Evolutionary conservation across 2,329 filamentous ascomycete genomes (phyloP).

Genomic region (Pyrenochaeta sp.): DNA sequence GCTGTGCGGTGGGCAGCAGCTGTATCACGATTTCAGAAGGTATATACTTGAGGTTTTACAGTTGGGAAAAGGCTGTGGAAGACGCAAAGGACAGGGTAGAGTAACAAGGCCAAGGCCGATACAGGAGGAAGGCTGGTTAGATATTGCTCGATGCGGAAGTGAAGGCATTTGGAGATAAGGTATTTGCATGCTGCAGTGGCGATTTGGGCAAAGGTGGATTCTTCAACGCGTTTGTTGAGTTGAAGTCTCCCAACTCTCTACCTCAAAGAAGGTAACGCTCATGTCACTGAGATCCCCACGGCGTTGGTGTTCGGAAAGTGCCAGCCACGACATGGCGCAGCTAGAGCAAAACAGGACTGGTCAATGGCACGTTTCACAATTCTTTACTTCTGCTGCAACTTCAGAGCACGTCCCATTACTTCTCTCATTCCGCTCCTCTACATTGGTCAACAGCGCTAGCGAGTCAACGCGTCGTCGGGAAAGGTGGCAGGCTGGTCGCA

Average conservation of each 20-base stretch:
- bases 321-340: not conserved
- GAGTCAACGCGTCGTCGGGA: not conserved
- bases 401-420: slow-evolving; percentile 17
- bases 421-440: slow-evolving; percentile 14
- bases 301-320: not conserved
- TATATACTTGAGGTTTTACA: slow-evolving; percentile 36
- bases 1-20: slow-evolving; percentile 41
- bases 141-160: no score
- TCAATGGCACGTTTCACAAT: slow-evolving; percentile 17
- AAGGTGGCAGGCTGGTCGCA: not conserved
- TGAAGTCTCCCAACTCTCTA: no score
- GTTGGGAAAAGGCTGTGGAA: slow-evolving; percentile 42
- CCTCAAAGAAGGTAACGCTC: no score
- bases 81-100: slow-evolving; percentile 40
- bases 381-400: slow-evolving; percentile 22
- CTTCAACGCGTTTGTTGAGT: no score
- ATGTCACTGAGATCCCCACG: no score
- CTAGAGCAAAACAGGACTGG: not conserved
- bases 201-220: no score
- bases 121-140: no score
- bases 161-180: no score
- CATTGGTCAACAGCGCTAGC: not conserved
- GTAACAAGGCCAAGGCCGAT: no score
- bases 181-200: no score
- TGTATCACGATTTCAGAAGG: slow-evolving; percentile 46